A percentile compares a stretch with the other conserved stretches of the same genome.
phyloP scores from a whole-genome alignment of 176 grass and related monocot species.

The Secale cereale region DNA sequence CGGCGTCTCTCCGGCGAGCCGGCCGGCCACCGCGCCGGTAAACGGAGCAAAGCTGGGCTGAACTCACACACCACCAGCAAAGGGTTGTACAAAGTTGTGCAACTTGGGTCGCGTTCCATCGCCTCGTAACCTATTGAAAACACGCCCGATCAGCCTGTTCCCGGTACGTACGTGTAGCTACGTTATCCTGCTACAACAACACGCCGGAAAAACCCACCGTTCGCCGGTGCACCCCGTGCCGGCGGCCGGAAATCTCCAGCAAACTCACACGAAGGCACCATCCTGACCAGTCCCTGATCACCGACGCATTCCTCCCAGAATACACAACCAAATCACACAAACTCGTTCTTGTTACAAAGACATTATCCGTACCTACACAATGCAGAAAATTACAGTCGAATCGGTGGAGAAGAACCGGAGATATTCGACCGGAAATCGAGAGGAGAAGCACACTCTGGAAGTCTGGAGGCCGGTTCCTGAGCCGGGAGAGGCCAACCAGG shows the following conservation, averaged over 20 bases:
- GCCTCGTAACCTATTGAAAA: background rate
- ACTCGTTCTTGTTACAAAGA: background rate
- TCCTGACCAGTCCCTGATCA: slow-evolving; percentile 44
- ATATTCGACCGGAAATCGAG: slow-evolving; percentile 45
- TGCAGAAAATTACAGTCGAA: background rate
- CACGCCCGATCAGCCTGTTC: background rate
- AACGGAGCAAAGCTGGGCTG: background rate
- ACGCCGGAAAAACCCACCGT: background rate
- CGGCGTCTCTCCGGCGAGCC: slow-evolving; percentile 8
- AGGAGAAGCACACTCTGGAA: slow-evolving; percentile 73
- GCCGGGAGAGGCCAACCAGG: background rate
- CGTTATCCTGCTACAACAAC: background rate
- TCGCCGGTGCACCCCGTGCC: slow-evolving; percentile 27
- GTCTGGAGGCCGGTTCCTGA: background rate
- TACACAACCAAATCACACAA: background rate
- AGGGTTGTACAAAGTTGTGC: slow-evolving; percentile 26
- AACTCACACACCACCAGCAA: slow-evolving; percentile 32
- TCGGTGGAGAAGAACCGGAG: background rate
- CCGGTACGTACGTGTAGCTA: background rate
- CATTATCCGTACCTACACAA: background rate
- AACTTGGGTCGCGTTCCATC: slow-evolving; percentile 22
- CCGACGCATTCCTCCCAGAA: slow-evolving; percentile 26
- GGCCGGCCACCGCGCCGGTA: background rate
- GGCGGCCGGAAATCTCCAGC: slow-evolving; percentile 44
- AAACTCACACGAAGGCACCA: slow-evolving; percentile 54